Conservation (phyloP, 768 basidiomycete species). For the Lentinula raphanica region DNA sequence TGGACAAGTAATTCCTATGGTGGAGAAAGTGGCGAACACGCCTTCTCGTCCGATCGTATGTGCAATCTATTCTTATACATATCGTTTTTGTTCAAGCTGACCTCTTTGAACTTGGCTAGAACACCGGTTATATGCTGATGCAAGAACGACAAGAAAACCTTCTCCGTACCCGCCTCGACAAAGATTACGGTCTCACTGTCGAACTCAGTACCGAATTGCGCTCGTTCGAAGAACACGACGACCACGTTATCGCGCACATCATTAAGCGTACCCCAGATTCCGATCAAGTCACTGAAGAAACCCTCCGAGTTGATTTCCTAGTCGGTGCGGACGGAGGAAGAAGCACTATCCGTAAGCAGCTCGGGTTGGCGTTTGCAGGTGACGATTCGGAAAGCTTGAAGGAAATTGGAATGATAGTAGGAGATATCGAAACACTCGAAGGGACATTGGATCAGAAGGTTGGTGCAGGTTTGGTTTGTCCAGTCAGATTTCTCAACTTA, state of each 20-base stretch:
- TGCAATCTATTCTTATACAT: not conserved
- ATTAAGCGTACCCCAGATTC: conserved; percentile 14
- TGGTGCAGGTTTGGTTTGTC: conserved; percentile 10
- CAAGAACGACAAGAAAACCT: conserved; percentile 23
- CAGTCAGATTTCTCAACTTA: too few relatives aligned
- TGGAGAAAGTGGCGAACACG: conserved; percentile 13
- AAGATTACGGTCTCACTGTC: conserved; percentile 15
- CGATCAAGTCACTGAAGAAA: conserved; percentile 22
- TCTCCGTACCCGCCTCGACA: conserved; percentile 17
- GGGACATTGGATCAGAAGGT: conserved; percentile 23
- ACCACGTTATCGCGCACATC: conserved; percentile 17
- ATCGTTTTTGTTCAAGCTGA: too few relatives aligned
- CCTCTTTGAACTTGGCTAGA: too few relatives aligned
- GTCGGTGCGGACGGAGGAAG: conserved; percentile 42
- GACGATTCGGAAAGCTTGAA: conserved; percentile 30
- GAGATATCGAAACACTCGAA: conserved; percentile 23
- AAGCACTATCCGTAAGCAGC: conserved; percentile 35
- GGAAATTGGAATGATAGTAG: conserved; percentile 24
- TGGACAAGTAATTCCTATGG: conserved; percentile 15
- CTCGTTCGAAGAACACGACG: conserved; percentile 19
- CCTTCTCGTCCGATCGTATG: conserved; percentile 23
- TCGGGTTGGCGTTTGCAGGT: conserved; percentile 36
- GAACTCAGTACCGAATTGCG: conserved; percentile 20
- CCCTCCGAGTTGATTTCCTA: conserved; percentile 28
- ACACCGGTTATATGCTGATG: conserved; percentile 18